Percentiles rank a stretch among this genome's conserved stretches.
These are phyloP conservation scores for Cenchrus purpureus DNA, from an alignment of 176 grass and related monocot species.

Conservation along the genomic window DNA sequence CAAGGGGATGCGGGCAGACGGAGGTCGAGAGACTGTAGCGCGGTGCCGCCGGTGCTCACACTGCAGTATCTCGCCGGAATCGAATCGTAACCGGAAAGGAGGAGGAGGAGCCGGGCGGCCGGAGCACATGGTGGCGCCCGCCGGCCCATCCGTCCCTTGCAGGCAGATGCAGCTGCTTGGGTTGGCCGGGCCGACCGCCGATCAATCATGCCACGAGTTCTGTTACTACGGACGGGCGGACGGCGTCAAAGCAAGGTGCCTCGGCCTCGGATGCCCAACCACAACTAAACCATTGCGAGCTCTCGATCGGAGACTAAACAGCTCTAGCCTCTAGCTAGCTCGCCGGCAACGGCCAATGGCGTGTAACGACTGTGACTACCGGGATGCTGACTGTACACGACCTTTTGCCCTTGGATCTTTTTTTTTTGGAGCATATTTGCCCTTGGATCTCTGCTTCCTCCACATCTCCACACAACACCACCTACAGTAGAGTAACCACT, in stretches of 20 bases:
- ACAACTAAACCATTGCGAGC: neutral
- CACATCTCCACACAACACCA: neutral
- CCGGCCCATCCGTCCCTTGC: too few species aligned
- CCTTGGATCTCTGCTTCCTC: neutral
- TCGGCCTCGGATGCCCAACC: neutral
- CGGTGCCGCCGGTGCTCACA: too few species aligned
- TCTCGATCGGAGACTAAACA: neutral
- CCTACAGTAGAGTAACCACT: neutral
- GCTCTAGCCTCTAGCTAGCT: neutral
- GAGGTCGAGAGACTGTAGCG: neutral
- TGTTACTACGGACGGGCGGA: too few species aligned
- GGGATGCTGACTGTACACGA: neutral
- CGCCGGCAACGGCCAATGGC: neutral
- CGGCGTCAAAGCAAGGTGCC: neutral
- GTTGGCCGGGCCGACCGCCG: neutral
- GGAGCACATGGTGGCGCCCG: slow-evolving; percentile 33
- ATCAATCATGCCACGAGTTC: neutral
- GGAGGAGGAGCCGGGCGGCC: too few species aligned
- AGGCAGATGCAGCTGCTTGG: too few species aligned
- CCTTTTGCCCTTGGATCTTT: neutral
- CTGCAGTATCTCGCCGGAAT: too few species aligned
- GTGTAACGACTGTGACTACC: neutral
- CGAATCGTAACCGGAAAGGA: neutral
- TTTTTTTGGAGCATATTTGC: too few species aligned
- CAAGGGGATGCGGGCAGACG: neutral